Evolutionary conservation across 768 basidiomycete species (phyloP), one percentile per base, ranked within the genome.

Genomic region (Mycena latifolia): DNA sequence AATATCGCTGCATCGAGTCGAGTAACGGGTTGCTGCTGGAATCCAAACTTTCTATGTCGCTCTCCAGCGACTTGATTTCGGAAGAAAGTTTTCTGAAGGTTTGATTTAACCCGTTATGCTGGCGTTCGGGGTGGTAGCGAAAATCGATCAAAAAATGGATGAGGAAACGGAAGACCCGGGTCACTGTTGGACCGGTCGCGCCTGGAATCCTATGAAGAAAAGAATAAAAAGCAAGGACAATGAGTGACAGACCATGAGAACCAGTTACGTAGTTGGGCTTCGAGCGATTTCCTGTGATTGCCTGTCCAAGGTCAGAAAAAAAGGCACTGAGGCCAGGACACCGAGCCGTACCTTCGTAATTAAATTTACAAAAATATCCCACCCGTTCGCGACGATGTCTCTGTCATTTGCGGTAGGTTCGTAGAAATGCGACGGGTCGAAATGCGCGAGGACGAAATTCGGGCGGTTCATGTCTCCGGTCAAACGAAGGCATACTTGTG

Each of bases 141-240:
- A 52, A 61, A 43, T 52, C 59, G 10, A 61, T 27, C 41, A 61
- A 35, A 51, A 61, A 61, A 35, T 61, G 59, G 2, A 61, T 61
- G 18, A 61, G 39, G 35, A 61, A 61, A 18, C 59, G 59, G 50
- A 61, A 61, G 28, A 24, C 20, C 7, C 51, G 37, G 1, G 60
- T 61, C 18, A 46, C 60, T 52, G 29, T 53, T 24, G 41, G 28
- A 31, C 60, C 60, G 31, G 51, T 61, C 12, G 41, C 51, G 28
- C 60, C 60, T 61, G 10, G 22, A 46, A 15, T n/a, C n/a, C n/a
- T n/a, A 29, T 29, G 18, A 43, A 37, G 9, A n/a, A 39, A 10
- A 22, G 29, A 17, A 43, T 20, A 24, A 4, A 22, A 46, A 35
- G n/a, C n/a, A 20, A 20, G 5, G 27, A 7, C 33, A 35, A 15